Conservation (phyloP, 345 rosid genomes). For the Sisymbrium altissimum region DNA sequence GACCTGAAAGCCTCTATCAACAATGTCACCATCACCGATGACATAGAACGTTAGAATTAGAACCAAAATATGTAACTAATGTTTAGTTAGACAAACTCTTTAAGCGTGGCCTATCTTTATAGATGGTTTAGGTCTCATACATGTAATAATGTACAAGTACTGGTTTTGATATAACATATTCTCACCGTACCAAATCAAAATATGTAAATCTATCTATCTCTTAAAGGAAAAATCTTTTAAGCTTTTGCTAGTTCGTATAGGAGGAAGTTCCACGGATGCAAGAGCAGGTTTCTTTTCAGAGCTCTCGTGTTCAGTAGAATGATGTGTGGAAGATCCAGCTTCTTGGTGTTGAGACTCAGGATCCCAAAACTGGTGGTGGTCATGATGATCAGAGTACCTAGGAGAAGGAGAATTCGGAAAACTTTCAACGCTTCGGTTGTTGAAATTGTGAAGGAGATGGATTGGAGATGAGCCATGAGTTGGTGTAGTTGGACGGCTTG, state of each 20-base stretch:
- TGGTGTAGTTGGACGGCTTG: slow-evolving; percentile 74
- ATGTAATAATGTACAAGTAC: neutral
- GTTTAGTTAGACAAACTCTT: neutral
- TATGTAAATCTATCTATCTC: neutral
- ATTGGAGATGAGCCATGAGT: slow-evolving; percentile 62
- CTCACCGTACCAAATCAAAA: neutral
- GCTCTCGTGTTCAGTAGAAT: slow-evolving; percentile 1
- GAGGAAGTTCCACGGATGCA: slow-evolving; percentile 37
- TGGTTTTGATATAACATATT: neutral
- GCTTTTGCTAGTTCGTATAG: slow-evolving; percentile 24
- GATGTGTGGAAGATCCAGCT: slow-evolving; percentile 35
- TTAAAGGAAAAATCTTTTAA: slow-evolving; percentile 36
- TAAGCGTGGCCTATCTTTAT: neutral
- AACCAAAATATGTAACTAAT: neutral
- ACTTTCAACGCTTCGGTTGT: slow-evolving; percentile 45
- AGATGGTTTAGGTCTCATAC: neutral
- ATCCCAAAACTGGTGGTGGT: slow-evolving; percentile 40
- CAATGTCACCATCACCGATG: slow-evolving; percentile 19
- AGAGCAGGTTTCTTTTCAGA: slow-evolving; percentile 11
- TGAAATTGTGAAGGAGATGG: slow-evolving; percentile 57
- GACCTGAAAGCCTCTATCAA: slow-evolving; percentile 27
- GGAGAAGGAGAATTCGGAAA: slow-evolving; percentile 40
- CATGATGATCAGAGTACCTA: slow-evolving; percentile 32
- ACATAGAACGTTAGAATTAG: slow-evolving; percentile 23
- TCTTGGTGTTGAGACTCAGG: slow-evolving; percentile 45